Evolutionary conservation across 2,329 filamentous ascomycete genomes (phyloP).

Genomic region (Nectriaceae sp.): DNA sequence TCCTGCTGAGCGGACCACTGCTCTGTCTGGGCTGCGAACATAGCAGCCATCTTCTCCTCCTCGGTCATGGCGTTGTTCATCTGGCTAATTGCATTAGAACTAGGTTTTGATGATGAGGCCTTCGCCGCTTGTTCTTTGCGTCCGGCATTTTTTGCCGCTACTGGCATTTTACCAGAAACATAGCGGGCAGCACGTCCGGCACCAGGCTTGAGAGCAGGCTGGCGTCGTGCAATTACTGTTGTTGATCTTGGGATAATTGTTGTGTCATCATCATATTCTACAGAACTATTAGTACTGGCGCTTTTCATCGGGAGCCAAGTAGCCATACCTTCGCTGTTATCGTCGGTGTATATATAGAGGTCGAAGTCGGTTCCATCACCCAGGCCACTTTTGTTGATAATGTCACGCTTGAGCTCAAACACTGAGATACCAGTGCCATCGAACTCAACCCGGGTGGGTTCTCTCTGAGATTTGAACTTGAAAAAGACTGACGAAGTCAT

Average conservation of each 20-base stretch:
- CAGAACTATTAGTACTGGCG: conserved; percentile 28
- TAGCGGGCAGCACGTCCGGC: conserved; percentile 92
- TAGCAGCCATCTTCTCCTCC: conserved; percentile 89
- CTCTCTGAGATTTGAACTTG: conserved; percentile 99
- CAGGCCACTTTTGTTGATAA: conserved; percentile 90
- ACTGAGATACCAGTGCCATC: conserved; percentile 97
- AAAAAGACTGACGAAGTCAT: conserved; percentile 99
- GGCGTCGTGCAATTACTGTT: conserved; percentile 84
- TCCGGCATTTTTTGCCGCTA: conserved; percentile 79
- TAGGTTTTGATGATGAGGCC: conserved; percentile 54
- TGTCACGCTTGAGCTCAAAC: conserved; percentile 98
- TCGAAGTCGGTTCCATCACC: conserved; percentile 97
- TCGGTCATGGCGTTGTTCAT: conserved; percentile 84
- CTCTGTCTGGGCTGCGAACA: conserved; percentile 86
- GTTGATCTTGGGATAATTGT: conserved; percentile 96
- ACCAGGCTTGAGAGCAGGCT: conserved; percentile 81
- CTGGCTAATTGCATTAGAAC: conserved; percentile 60
- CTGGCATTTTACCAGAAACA: conserved; percentile 93
- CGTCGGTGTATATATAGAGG: conserved; percentile 89
- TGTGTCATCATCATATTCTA: conserved; percentile 97
- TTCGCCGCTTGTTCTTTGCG: conserved; percentile 66
- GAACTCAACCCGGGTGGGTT: conserved; percentile 91
- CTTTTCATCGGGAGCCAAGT: background rate
- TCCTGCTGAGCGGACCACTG: conserved; percentile 94
- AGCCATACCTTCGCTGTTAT: conserved; percentile 78